Evolutionary conservation across 805 yeast genomes (phyloP).

Genomic region (Candida koratica): DNA sequence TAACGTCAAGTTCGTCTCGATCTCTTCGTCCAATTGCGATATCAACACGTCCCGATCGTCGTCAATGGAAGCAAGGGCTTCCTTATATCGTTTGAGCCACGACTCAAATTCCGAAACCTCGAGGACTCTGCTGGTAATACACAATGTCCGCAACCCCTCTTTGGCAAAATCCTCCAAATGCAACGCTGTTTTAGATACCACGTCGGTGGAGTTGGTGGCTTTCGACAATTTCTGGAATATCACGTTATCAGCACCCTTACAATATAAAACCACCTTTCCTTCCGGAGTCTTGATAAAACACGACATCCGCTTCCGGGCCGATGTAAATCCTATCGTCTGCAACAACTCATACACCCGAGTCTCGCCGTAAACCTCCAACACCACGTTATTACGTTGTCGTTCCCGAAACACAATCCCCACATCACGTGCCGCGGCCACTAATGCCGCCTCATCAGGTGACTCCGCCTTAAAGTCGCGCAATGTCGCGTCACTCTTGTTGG

Average conservation of each 20-base stretch:
- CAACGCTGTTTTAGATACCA: slow-evolving; percentile 54
- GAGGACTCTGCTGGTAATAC: slow-evolving; percentile 58
- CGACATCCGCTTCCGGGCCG: slow-evolving; percentile 78
- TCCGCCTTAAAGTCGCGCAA: slow-evolving; percentile 63
- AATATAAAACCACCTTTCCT: slow-evolving; percentile 42
- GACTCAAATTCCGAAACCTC: slow-evolving; percentile 40
- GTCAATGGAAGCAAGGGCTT: slow-evolving; percentile 54
- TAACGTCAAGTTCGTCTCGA: slow-evolving; percentile 54
- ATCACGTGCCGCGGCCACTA: slow-evolving; percentile 73
- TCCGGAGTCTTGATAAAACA: slow-evolving; percentile 50
- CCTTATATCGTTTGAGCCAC: slow-evolving; percentile 55
- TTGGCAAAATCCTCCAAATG: slow-evolving; percentile 67
- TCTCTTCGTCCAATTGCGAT: slow-evolving; percentile 51
- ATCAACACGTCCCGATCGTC: slow-evolving; percentile 55
- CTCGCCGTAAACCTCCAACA: slow-evolving; percentile 44
- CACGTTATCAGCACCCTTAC: slow-evolving; percentile 77
- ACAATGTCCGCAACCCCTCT: slow-evolving; percentile 75
- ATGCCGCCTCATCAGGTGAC: slow-evolving; percentile 80
- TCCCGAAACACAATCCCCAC: slow-evolving; percentile 62
- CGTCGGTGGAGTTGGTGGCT: slow-evolving; percentile 32
- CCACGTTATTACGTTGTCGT: slow-evolving; percentile 46
- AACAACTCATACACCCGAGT: slow-evolving; percentile 45
- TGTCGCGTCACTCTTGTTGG: slow-evolving; percentile 33
- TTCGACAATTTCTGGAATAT: slow-evolving; percentile 45
- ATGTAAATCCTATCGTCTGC: slow-evolving; percentile 59